A percentile compares a stretch with the other conserved stretches of the same genome.
phyloP scores from a whole-genome alignment of 441 rosid species.

The Geranium incanum region DNA sequence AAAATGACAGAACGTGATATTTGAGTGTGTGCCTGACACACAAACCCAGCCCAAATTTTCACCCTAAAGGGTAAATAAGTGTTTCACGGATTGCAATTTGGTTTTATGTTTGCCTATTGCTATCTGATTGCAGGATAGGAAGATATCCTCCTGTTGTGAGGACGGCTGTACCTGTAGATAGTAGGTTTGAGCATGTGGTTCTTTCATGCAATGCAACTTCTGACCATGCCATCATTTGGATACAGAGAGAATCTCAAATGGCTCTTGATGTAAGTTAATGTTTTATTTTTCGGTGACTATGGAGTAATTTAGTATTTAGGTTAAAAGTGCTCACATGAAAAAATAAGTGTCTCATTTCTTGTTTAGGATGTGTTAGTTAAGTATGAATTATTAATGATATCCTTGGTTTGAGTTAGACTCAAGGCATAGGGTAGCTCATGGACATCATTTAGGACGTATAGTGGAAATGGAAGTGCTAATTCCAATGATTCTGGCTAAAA shows the following conservation, averaged over 20 bases:
- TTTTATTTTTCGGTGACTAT: not conserved
- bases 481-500: too few relatives aligned
- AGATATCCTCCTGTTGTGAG: slow-evolving; percentile 90
- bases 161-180: slow-evolving; percentile 94
- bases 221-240: slow-evolving; percentile 85
- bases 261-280: slow-evolving; percentile 39
- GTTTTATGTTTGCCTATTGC: not conserved
- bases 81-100: not conserved
- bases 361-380: too few relatives aligned
- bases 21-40: too few relatives aligned
- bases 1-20: too few relatives aligned
- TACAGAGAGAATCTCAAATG: slow-evolving; percentile 72
- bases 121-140: slow-evolving; percentile 27
- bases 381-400: too few relatives aligned
- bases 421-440: too few relatives aligned
- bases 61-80: not conserved
- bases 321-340: too few relatives aligned
- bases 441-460: too few relatives aligned
- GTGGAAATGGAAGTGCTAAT: too few relatives aligned
- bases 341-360: too few relatives aligned
- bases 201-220: slow-evolving; percentile 78
- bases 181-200: slow-evolving; percentile 87
- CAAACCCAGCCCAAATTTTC: not conserved
- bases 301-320: not conserved
- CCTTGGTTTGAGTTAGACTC: too few relatives aligned